Base-by-base conservation (phyloP, 2,329 filamentous ascomycete species). In the Penicillium glabrum region DNA sequence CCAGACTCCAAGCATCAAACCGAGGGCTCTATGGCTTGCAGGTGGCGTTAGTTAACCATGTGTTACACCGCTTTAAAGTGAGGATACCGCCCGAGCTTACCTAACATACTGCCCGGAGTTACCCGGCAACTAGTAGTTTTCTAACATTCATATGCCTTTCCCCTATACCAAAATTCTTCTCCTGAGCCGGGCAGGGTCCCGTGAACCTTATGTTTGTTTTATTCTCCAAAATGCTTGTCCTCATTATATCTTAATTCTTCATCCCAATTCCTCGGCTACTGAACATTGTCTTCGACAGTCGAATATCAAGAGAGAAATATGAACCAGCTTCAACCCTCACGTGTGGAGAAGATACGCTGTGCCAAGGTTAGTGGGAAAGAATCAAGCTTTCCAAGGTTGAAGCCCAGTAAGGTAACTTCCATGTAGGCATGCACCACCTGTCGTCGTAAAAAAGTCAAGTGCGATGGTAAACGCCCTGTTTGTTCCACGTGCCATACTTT, bases 361-460 rank as follows among this genome's bases (percentile, higher is more conserved):
- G 39, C 39, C 39, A 41, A 41, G 19, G 39, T 41, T 41, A 13
- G 39, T 11, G 10, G 10, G 1, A 3, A 23, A 41, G 23, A 10
- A 3, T 14, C 19, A 23, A 7, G 7, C n/a, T 5, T 11, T 26
- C 26, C 26, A 8, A 26, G 6, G 26, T 26, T 23, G 10, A 13
- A 23, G 24, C n/a, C n/a, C 13, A 29, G 16, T 19, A 14, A 1
- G 3, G 1, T 29, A 46, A 29, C n/a, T 1, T 8, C 21, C 5
- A 16, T 9, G n/a, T 13, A 60, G 56, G 56, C 52, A 19, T 60
- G 49, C 52, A 51, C 46, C 19, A 50, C 35, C 13, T 50, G 52
- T 27, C 54, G 51, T 47, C 23, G 33, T n/a, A 58, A 56, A 29
- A 60, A 60, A 21, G 58, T 58, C 23, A 58, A 60, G 46, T 58